Evolutionary conservation across 768 basidiomycete species (phyloP).

Genomic region (Russula emetica): DNA sequence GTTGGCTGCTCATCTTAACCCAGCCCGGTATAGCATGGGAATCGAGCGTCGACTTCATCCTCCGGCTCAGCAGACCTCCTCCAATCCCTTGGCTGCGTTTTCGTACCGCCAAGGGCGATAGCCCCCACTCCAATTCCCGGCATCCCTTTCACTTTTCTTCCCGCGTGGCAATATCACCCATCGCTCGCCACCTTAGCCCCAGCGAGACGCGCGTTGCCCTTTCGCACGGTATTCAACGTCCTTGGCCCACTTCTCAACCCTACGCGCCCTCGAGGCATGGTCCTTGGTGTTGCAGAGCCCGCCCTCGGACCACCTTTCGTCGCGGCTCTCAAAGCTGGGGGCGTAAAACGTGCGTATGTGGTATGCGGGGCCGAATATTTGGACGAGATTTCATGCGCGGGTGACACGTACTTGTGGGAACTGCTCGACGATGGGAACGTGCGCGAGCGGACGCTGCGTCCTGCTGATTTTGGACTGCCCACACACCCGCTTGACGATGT

Average conservation of each 20-base stretch:
- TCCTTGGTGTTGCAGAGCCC: slow-evolving; percentile 82
- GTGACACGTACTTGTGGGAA: slow-evolving; percentile 82
- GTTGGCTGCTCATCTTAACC: background rate
- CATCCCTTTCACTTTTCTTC: slow-evolving; percentile 86
- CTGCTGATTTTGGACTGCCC: slow-evolving; percentile 71
- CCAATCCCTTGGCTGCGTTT: slow-evolving; percentile 74
- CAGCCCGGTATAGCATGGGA: slow-evolving; percentile 67
- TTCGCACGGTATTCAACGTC: slow-evolving; percentile 95
- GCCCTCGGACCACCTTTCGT: slow-evolving; percentile 82
- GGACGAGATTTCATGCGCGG: slow-evolving; percentile 95
- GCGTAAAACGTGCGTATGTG: slow-evolving; percentile 80
- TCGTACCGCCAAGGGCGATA: slow-evolving; percentile 58
- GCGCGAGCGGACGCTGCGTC: slow-evolving; percentile 57
- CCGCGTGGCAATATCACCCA: slow-evolving; percentile 93
- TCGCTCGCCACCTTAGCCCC: slow-evolving; percentile 77
- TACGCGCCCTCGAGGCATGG: slow-evolving; percentile 78
- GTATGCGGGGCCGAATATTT: slow-evolving; percentile 90
- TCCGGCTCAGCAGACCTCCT: slow-evolving; percentile 94
- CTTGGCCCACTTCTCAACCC: slow-evolving; percentile 95
- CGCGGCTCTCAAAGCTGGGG: slow-evolving; percentile 61
- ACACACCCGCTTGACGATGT: slow-evolving; percentile 68
- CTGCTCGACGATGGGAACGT: slow-evolving; percentile 61
- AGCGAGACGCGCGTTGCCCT: slow-evolving; percentile 79
- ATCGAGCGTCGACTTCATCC: slow-evolving; percentile 84
- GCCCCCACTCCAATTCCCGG: slow-evolving; percentile 50